Conservation (phyloP, 441 rosid genomes). For the Codiaeum variegatum region DNA sequence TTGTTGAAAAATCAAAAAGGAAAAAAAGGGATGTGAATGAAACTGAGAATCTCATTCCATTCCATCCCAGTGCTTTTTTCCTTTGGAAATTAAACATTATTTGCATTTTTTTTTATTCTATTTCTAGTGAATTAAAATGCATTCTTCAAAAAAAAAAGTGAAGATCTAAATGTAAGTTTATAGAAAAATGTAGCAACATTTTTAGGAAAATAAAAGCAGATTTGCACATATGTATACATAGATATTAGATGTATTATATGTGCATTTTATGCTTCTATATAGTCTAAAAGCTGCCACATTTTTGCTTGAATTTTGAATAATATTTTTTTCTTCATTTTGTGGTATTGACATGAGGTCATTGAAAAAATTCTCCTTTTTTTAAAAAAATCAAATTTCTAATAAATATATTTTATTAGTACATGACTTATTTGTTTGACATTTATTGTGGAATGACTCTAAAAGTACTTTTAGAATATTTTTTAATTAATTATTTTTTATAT, state of each 20-base stretch:
- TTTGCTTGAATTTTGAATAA: neutral
- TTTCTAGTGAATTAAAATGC: neutral
- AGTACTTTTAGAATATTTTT: no score
- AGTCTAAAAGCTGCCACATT: slow-evolving; percentile 5
- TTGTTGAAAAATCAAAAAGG: neutral
- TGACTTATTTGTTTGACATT: no score
- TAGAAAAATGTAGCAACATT: neutral
- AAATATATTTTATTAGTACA: no score
- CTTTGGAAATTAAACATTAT: neutral
- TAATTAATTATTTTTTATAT: no score
- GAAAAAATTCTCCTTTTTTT: no score
- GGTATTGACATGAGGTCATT: no score
- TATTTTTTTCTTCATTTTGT: neutral
- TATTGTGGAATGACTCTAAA: no score
- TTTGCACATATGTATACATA: neutral
- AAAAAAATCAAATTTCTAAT: no score
- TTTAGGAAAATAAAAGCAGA: neutral
- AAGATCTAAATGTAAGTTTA: no score
- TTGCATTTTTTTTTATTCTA: neutral
- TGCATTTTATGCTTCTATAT: neutral
- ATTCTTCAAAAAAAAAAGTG: neutral
- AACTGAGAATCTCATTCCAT: neutral
- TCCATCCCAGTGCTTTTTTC: neutral
- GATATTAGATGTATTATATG: neutral
- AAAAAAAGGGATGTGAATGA: neutral